Evolutionary conservation across 2,329 filamentous ascomycete species (phyloP), one percentile per base, ranked within the genome.

Genomic region (Metarhizium humberi): DNA sequence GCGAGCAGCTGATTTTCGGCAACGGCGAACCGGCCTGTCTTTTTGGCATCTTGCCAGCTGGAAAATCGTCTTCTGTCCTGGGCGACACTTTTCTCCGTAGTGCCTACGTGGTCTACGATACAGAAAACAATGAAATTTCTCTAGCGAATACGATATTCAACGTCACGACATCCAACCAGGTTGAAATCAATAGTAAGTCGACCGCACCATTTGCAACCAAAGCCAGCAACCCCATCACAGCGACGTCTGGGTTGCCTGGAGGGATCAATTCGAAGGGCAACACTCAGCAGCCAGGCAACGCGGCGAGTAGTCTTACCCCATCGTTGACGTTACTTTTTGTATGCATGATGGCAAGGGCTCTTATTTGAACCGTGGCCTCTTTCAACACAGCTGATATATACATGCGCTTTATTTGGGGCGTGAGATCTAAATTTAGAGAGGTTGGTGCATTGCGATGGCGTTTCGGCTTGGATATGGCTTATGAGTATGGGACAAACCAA

Each of bases 31-130:
- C 72, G 0, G 80, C 82, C 8, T 90, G 87, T 60, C 73, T 85
- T 40, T 88, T 90, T 62, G 87, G 86, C 55, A 79, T 90, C 58
- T 75, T 80, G 3, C 82, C 84, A 1, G 77, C 83, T 1, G 77
- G 76, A 2, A 60, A 68, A 1, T 74, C 77, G 34, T 78, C 78
- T n/a, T 77, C 78, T 47, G 80, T 89, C 2, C 72, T 91, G 32
- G 87, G 87, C 16, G 87, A 90, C 65, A 88, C 87, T 0, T 91
- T 91, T 67, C 73, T 91, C 54, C 77, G 87, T 50, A 86, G 84
- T 40, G 87, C 87, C 0, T 91, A 91, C 61, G 79, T 89, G 14
- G 87, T 91, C 11, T 90, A 88, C 66, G 86, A 90, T 66, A 74
- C 90, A 25, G 80, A 76, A 32, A 88, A 87, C 67, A 84, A 89